Base-by-base conservation (phyloP, 148 eudicot genomes). In the Vaccinium macrocarpon region DNA sequence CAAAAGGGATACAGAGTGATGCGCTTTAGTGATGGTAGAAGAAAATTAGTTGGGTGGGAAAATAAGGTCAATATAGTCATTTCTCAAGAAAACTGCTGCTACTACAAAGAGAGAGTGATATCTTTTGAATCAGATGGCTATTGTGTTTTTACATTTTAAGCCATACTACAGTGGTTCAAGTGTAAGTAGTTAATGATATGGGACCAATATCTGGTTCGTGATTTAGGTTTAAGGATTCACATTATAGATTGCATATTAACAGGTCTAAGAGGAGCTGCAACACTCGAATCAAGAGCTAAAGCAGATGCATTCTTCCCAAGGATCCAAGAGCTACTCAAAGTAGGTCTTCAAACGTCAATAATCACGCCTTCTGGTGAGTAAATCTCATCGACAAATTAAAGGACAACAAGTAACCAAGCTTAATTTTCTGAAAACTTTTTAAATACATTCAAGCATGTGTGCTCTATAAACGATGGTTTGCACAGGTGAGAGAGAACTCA, bases 261-360 rank as follows among this genome's bases (percentile, higher is more conserved):
- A 88, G 90, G 90, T 84, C 66, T 88, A 84, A 84, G 87, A 86
- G 90, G 90, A 81, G 90, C 87, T 78, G 83, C 85, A 53, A 78
- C 81, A 7, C 86, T 88, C 13, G 80, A 76, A 68, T 85, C 86
- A 83, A 83, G 90, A 70, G 80, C 80, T 16, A 76, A 53, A 82
- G 82, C 74, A 77, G 81, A 73, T 1, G 2, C 85, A 42, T 71
- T 78, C 51, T 71, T 78, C 1, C 71, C 84, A 25, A 76, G 79
- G 82, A 83, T 52, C n/a, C 90, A 83, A 80, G 84, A 82, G 62
- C 76, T 82, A 73, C 88, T 85, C 19, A 81, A 68, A 62, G 66
- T 79, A 19, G 82, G 88, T 49, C 86, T 85, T 73, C 87, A 82
- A 80, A 84, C 84, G 78, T 78, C 82, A 62, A 77, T 81, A 48